Percentiles rank a stretch among this genome's conserved stretches.
Conservation (phyloP, 2,329 filamentous ascomycete species). For the Paraconiothyrium brasiliense region DNA sequence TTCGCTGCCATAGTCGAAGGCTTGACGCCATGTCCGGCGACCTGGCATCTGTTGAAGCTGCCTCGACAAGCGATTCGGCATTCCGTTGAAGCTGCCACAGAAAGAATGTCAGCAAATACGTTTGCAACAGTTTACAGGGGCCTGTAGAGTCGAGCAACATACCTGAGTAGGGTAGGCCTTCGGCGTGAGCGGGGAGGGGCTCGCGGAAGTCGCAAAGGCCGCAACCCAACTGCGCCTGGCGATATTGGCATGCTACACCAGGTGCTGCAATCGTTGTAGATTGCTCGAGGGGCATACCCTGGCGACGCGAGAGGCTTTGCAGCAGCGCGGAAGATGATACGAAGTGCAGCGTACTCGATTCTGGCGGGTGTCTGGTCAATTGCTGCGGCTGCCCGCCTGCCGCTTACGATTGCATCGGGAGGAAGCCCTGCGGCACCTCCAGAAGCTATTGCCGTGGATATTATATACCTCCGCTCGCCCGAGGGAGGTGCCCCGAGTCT, state of each 20-base stretch:
- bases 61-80: no score
- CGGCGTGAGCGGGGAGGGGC: not conserved
- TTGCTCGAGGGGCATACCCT: not conserved
- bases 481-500: not conserved
- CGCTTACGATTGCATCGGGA: not conserved
- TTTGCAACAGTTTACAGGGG: not conserved
- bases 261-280: not conserved
- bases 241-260: not conserved
- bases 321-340: not conserved
- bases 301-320: not conserved
- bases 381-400: not conserved
- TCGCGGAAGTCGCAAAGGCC: not conserved
- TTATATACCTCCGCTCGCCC: not conserved
- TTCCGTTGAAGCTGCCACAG: not conserved
- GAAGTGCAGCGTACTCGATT: not conserved
- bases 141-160: not conserved
- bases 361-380: not conserved
- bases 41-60: not conserved
- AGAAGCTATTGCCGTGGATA: not conserved
- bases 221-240: not conserved
- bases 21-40: not conserved
- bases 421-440: not conserved
- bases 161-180: not conserved
- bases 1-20: not conserved
- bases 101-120: not conserved